These are phyloP conservation scores for Elsinoe batatas DNA, from an alignment of 2,329 filamentous ascomycete species.

Conservation along the genomic window DNA sequence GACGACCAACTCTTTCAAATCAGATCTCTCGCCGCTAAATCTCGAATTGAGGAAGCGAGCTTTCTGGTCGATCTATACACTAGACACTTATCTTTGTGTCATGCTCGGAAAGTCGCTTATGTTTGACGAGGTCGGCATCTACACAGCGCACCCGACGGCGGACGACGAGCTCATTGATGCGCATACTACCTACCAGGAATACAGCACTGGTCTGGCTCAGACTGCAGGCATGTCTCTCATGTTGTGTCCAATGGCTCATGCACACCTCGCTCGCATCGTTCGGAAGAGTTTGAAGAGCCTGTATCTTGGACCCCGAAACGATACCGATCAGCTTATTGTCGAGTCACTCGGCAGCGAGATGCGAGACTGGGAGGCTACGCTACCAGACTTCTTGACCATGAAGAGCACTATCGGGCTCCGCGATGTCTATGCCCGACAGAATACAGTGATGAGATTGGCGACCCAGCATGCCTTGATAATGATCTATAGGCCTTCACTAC, in stretches of 20 bases:
- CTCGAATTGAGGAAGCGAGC: constrained; percentile 29
- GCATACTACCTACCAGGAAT: neutral
- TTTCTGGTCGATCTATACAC: constrained; percentile 31
- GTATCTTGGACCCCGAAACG: constrained; percentile 18
- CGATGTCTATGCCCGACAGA: constrained; percentile 43
- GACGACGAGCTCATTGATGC: constrained; percentile 22
- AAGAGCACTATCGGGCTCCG: constrained; percentile 36
- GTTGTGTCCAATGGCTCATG: constrained; percentile 17
- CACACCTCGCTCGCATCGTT: constrained; percentile 23
- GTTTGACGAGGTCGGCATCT: constrained; percentile 25
- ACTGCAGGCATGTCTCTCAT: neutral
- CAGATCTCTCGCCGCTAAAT: constrained; percentile 16
- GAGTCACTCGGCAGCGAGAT: constrained; percentile 12
- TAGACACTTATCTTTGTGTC: constrained; percentile 32
- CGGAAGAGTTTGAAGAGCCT: constrained; percentile 23
- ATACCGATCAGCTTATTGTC: constrained; percentile 19
- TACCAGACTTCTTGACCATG: constrained; percentile 36
- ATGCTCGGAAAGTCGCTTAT: constrained; percentile 31
- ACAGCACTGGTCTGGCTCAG: neutral
- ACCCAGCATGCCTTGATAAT: constrained; percentile 49
- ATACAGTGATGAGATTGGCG: constrained; percentile 44
- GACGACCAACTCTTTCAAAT: constrained; percentile 17
- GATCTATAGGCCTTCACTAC: constrained; percentile 45
- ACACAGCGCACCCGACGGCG: neutral
- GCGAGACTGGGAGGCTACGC: constrained; percentile 33